These are phyloP conservation scores for Megacollybia marginata DNA, from an alignment of 768 basidiomycete genomes.

Conservation along the genomic window DNA sequence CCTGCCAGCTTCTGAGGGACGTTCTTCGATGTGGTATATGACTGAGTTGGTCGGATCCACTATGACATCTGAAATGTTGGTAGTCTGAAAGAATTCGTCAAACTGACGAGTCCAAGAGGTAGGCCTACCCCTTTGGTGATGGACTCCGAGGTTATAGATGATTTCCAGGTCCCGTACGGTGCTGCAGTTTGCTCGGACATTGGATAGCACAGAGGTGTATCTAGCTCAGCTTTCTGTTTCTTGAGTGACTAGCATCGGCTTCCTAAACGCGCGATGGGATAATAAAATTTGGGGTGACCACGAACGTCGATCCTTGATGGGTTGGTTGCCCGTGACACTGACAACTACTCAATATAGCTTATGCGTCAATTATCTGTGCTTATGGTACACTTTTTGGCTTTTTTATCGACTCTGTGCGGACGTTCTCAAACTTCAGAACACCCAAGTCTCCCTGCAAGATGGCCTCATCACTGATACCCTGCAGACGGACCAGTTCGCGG, in stretches of 20 bases:
- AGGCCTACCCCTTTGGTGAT: conserved; percentile 34
- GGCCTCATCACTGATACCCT: conserved; percentile 38
- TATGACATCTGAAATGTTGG: conserved; percentile 31
- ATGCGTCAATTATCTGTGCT: too few relatives aligned
- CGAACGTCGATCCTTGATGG: too few relatives aligned
- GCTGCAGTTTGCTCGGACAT: conserved; percentile 15
- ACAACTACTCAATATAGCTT: too few relatives aligned
- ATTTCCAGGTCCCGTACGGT: conserved; percentile 59
- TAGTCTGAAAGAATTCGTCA: conserved; percentile 19
- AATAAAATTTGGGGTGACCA: too few relatives aligned
- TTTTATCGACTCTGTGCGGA: conserved; percentile 7
- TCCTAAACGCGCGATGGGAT: too few relatives aligned
- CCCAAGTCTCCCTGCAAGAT: conserved; percentile 31
- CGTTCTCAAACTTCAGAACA: conserved; percentile 31
- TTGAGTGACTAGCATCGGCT: too few relatives aligned
- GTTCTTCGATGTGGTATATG: conserved; percentile 51
- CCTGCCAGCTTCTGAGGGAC: conserved; percentile 47
- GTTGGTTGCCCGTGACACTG: too few relatives aligned
- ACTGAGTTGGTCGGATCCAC: conserved; percentile 41
- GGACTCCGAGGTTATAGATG: conserved; percentile 45
- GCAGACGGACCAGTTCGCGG: conserved; percentile 64
- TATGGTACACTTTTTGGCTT: neutral
- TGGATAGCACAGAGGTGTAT: too few relatives aligned
- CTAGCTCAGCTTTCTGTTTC: too few relatives aligned
- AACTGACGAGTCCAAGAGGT: conserved; percentile 3